Base-by-base conservation (phyloP, 805 yeast genomes). In the Candida dendrica region DNA sequence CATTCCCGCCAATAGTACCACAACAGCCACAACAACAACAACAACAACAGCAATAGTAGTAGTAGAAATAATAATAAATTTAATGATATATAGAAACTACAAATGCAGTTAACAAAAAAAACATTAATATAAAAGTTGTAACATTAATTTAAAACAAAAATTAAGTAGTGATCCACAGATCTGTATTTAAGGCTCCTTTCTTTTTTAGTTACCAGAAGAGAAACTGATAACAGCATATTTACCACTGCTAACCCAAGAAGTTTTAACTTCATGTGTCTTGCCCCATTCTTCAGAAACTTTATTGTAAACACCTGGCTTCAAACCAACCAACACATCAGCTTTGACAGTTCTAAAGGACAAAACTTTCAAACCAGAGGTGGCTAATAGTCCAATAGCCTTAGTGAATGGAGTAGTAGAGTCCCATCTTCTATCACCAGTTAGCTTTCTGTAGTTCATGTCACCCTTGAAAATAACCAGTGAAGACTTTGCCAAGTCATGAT, bases 281-380 rank as follows among this genome's bases (percentile, higher is more conserved):
- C 63, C 51, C 84, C 86, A 90, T 35, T 65, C 63, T 43, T 72
- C 62, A 36, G 76, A 71, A 48, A 91, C 71, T 55, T 78, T 71
- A 52, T 82, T 89, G 50, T 84, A 85, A 34, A 76, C 65, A 3
- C 96, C 96, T 33, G 69, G 72, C 4, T 73, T 71, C 48, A 93
- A 74, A 1, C 95, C 98, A 34, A 86, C 96, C 41, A 84, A 81
- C 6, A 90, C 98, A 59, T 93, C 98, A 1, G 98, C 97, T 65
- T 93, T 93, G 61, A 95, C 83, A 2, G 98, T 93, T 68, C 99
- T 79, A 53, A 93, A 72, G 29, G 95, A 76, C 44, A 88, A 68
- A 22, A 87, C 52, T 14, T 79, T 80, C 42, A 93, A 66, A 8
- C 81, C 81, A 26, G 80, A 72, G 0, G 62, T 49, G 1, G 84